Conservation (phyloP, 768 basidiomycete genomes). For the Russula emetica region DNA sequence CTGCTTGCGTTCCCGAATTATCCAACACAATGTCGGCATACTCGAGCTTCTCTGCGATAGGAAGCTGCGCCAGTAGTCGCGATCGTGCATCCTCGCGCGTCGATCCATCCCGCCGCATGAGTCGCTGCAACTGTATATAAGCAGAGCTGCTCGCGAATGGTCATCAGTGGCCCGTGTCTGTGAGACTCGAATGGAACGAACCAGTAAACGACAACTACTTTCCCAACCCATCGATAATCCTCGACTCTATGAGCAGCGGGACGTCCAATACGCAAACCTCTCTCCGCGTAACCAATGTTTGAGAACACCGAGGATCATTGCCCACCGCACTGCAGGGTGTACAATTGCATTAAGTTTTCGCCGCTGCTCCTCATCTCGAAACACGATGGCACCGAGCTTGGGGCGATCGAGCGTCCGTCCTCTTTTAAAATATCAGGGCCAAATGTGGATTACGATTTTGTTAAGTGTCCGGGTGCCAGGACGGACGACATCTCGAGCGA, state of each 20-base stretch:
- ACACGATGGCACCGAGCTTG: conserved; percentile 80
- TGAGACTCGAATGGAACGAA: conserved; percentile 36
- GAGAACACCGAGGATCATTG: conserved; percentile 67
- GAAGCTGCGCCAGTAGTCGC: conserved; percentile 75
- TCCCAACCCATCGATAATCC: conserved; percentile 75
- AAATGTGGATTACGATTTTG: conserved; percentile 64
- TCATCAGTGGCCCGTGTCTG: not conserved
- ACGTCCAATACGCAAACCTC: conserved; percentile 83
- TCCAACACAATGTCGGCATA: conserved; percentile 87
- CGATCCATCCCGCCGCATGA: conserved; percentile 71
- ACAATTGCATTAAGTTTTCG: conserved; percentile 76
- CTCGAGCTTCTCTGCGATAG: conserved; percentile 71
- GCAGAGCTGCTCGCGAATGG: conserved; percentile 52
- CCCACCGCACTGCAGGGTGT: conserved; percentile 83
- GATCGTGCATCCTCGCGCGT: conserved; percentile 62
- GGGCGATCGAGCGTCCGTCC: conserved; percentile 77
- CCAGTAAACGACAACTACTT: conserved; percentile 91
- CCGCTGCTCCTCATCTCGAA: conserved; percentile 69
- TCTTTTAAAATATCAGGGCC: conserved; percentile 61
- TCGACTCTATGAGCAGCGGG: conserved; percentile 86
- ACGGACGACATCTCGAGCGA: conserved; percentile 80
- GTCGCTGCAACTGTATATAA: conserved; percentile 76
- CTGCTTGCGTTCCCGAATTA: conserved; percentile 73
- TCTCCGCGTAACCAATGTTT: conserved; percentile 73
- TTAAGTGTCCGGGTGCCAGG: conserved; percentile 74